Evolutionary conservation across 1,284 basidiomycete genomes (phyloP).

Genomic region (Retiboletus flavoniger): DNA sequence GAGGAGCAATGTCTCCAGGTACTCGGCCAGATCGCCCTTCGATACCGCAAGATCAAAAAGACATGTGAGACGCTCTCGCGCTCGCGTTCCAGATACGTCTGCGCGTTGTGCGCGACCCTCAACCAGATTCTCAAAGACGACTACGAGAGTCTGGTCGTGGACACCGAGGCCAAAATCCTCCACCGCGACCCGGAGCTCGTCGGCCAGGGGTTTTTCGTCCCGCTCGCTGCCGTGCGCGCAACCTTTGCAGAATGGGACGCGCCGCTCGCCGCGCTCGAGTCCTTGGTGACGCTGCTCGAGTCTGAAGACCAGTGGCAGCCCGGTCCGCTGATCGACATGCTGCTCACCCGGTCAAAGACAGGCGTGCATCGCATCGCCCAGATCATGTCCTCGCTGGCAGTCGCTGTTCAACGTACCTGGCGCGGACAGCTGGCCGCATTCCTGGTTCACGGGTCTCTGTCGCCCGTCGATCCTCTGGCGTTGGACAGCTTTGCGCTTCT

Average conservation of each 20-base stretch:
- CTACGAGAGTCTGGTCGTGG: conserved; percentile 77
- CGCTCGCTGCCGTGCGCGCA: conserved; percentile 76
- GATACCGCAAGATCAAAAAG: conserved; percentile 68
- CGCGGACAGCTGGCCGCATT: conserved; percentile 74
- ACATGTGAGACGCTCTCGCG: conserved; percentile 51
- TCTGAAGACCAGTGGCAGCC: conserved; percentile 59
- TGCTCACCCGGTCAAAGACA: conserved; percentile 66
- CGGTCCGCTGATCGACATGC: conserved; percentile 74
- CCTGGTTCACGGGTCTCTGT: conserved; percentile 72
- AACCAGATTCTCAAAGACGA: conserved; percentile 71
- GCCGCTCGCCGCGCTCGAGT: conserved; percentile 67
- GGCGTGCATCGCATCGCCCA: conserved; percentile 73
- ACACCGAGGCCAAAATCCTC: conserved; percentile 78
- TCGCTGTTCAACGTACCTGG: conserved; percentile 79
- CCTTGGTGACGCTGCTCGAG: conserved; percentile 62
- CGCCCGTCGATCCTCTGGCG: conserved; percentile 55
- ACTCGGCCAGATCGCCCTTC: conserved; percentile 67
- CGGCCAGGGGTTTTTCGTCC: conserved; percentile 74
- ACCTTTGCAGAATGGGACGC: conserved; percentile 83
- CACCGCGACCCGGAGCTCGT: conserved; percentile 70
- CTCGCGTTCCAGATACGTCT: conserved; percentile 73
- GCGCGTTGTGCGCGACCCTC: conserved; percentile 71
- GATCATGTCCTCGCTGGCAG: conserved; percentile 65
- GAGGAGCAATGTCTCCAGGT: conserved; percentile 78
- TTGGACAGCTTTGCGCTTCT: conserved; percentile 54